phyloP scores from a whole-genome alignment of 163 green algal genomes.

The Chloroidium sp. region DNA sequence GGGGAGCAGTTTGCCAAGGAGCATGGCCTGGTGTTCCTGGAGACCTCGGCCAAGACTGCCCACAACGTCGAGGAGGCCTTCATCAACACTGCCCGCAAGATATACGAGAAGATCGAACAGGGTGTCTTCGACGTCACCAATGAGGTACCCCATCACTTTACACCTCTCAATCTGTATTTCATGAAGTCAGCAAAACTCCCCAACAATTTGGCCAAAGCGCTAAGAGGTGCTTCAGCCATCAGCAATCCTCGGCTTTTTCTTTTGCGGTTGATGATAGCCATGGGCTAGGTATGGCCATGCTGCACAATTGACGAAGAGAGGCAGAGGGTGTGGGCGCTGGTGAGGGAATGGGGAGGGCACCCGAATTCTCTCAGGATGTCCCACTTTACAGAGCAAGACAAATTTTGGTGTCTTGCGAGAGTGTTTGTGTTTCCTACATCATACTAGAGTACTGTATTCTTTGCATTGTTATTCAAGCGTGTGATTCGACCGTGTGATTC shows the following conservation, averaged over 20 bases:
- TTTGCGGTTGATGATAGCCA: too few relatives aligned
- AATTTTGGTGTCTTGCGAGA: too few relatives aligned
- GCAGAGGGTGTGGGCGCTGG: too few relatives aligned
- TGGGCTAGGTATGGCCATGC: background rate
- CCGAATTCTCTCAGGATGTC: too few relatives aligned
- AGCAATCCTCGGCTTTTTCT: too few relatives aligned
- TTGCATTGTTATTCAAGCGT: too few relatives aligned
- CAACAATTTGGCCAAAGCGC: background rate
- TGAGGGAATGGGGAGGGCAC: too few relatives aligned
- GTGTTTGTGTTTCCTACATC: too few relatives aligned
- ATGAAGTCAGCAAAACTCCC: background rate
- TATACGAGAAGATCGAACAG: constrained; percentile 94
- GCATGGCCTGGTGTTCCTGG: constrained; percentile 97
- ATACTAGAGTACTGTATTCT: too few relatives aligned
- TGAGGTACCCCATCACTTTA: constrained; percentile 53
- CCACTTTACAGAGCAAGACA: too few relatives aligned
- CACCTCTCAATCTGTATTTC: background rate
- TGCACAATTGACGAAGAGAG: too few relatives aligned
- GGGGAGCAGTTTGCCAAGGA: constrained; percentile 98
- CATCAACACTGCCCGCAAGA: constrained; percentile 95
- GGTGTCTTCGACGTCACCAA: constrained; percentile 97
- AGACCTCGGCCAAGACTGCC: constrained; percentile 97
- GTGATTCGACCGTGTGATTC: too few relatives aligned
- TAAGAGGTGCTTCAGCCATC: background rate
- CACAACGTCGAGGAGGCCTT: constrained; percentile 99